These are phyloP conservation scores for Pseudoperonospora humuli DNA, from an alignment of 352 stramenopile genomes.

Conservation along the genomic window DNA sequence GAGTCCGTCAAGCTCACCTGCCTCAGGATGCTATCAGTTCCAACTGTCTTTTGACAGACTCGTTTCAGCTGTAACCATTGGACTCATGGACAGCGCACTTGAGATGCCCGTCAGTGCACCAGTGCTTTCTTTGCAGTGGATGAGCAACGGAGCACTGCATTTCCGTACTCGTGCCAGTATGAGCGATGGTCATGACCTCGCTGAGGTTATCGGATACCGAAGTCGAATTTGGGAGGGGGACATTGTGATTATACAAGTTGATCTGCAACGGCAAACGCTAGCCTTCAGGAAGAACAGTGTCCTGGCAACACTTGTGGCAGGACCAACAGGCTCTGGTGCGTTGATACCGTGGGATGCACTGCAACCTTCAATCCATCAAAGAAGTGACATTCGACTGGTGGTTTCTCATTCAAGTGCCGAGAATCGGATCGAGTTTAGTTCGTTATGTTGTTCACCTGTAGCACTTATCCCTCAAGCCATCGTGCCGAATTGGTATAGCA, in stretches of 20 bases:
- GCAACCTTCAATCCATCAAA: not conserved
- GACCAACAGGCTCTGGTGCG: conserved; percentile 10
- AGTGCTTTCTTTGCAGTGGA: conserved; percentile 20
- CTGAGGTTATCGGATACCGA: conserved; percentile 13
- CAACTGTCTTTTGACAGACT: conserved; percentile 19
- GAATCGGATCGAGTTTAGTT: conserved; percentile 16
- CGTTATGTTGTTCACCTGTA: conserved; percentile 29
- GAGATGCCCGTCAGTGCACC: not conserved
- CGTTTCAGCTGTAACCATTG: conserved; percentile 16
- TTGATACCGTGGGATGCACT: conserved; percentile 19
- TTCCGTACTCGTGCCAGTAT: conserved; percentile 3
- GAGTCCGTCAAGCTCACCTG: conserved; percentile 8
- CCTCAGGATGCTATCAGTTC: conserved; percentile 16
- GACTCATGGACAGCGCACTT: conserved; percentile 14
- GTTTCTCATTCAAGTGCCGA: conserved; percentile 19
- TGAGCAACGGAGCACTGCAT: conserved; percentile 11
- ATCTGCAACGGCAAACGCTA: conserved; percentile 24
- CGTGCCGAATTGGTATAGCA: conserved; percentile 51
- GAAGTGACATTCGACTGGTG: conserved; percentile 14
- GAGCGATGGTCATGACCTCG: not conserved
- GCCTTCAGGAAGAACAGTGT: conserved; percentile 38
- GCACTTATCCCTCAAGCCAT: conserved; percentile 22
- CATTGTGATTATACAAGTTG: conserved; percentile 31
- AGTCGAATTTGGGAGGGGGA: conserved; percentile 32
- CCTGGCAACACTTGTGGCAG: conserved; percentile 13